Base-by-base conservation (phyloP, 352 stramenopile species). In the Phytophthora constricta region DNA sequence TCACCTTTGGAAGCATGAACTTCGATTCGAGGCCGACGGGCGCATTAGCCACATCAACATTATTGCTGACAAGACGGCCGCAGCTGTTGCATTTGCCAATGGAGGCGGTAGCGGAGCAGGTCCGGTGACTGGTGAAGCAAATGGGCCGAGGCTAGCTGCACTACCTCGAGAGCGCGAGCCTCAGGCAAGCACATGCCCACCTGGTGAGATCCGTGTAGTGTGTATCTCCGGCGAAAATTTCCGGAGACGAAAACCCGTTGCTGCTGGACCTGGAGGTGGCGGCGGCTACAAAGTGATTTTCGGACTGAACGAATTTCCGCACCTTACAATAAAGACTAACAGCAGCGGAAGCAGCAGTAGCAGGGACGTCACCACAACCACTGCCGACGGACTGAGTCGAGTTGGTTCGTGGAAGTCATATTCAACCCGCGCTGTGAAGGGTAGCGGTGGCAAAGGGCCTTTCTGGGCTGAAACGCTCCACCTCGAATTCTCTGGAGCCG, bases 41-140 rank as follows among this genome's bases (percentile, higher is more conserved):
- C 82, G 86, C 26, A 87, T 95, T 52, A 92, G 82, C 46, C 82
- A 94, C 60, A 89, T 95, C 68, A 91, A 94, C 64, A 90, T 95
- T 72, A 75, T 94, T 17, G 87, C 78, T n/a, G 87, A 95, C 67
- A 89, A 93, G 58, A 89, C 83, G 9, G 84, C 87, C 4, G 86
- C 87, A 1, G 74, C 87, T 11, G 84, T 94, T 43, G 87, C 85
- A 25, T 96, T 96, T 62, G 84, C 76, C 3, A 76, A 83, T 68
- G 57, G 57, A 7, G 70, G 70, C 9, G 61, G 66, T 1, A 79
- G 54, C 56, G 56, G 66, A 45, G 49, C 43, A 53, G 57, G 61
- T 46, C 27, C 52, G 7, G 79, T 86, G 45, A 81, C 70, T 22
- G 80, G 72, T 1, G 86, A 87, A 0, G 76, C 81, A 9, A 87